Percentiles rank a stretch among this genome's conserved stretches.
phyloP scores from a whole-genome alignment of 345 rosid species.

The Eutrema yunnanense region DNA sequence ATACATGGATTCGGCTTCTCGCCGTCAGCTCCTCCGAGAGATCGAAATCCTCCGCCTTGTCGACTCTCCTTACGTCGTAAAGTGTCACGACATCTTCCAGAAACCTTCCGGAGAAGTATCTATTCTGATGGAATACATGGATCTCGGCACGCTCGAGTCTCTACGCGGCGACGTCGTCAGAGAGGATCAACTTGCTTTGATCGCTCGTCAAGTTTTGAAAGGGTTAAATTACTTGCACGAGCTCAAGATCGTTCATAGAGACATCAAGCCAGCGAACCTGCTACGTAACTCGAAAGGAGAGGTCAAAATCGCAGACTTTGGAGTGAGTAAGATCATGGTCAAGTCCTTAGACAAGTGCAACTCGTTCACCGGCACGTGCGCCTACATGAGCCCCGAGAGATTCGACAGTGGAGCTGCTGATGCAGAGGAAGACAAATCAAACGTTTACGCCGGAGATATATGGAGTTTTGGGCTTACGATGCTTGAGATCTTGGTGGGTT shows the following conservation, averaged over 20 bases:
- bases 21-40: slow-evolving; percentile 52
- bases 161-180: slow-evolving; percentile 36
- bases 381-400: slow-evolving; percentile 89
- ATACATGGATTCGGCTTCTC: slow-evolving; percentile 43
- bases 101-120: slow-evolving; percentile 54
- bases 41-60: slow-evolving; percentile 69
- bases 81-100: slow-evolving; percentile 49
- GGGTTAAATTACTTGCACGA: slow-evolving; percentile 62
- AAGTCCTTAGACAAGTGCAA: slow-evolving; percentile 63
- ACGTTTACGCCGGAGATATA: slow-evolving; percentile 73
- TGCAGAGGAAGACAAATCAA: slow-evolving; percentile 36
- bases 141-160: slow-evolving; percentile 55
- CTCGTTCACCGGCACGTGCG: slow-evolving; percentile 79
- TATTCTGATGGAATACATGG: slow-evolving; percentile 77
- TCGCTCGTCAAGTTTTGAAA: slow-evolving; percentile 55
- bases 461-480: slow-evolving; percentile 84
- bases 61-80: slow-evolving; percentile 57
- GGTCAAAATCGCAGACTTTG: slow-evolving; percentile 81
- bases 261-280: slow-evolving; percentile 71
- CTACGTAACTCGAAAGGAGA: slow-evolving; percentile 49
- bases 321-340: slow-evolving; percentile 70
- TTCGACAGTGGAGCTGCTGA: slow-evolving; percentile 53
- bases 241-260: slow-evolving; percentile 68
- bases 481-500: slow-evolving; percentile 68
- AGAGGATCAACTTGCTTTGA: slow-evolving; percentile 41